Base-by-base conservation (phyloP, 2,329 filamentous ascomycete species). In the Hysterium pulicare region DNA sequence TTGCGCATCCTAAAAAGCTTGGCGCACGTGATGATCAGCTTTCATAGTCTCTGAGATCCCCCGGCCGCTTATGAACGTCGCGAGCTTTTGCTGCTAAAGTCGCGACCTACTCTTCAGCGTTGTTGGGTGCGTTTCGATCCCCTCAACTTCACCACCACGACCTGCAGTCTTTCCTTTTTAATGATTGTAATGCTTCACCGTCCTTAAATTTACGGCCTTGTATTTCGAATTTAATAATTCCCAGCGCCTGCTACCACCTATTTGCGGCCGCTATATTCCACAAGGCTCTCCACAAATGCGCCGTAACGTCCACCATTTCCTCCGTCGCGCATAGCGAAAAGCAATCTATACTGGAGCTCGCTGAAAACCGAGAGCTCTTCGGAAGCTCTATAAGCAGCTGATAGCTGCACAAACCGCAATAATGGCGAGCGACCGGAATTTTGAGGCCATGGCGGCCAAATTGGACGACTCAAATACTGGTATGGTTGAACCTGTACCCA, bases 361-460 rank as follows among this genome's bases (percentile, higher is more conserved):
- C 16, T 17, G 15, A 19, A 5, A 34, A 15, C 32, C 11, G 10
- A 15, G 19, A 11, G 21, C 11, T 24, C 15, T 37, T 11, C 4
- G 7, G 3, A 13, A 37, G 16, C 20, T 37, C 20, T 22, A 8
- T 22, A 10, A 21, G 37, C 37, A 30, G 22, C 37, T 28, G 11
- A 11, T 4, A 30, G 37, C 37, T 39, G 37, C 26, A 6, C 30
- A 16, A 39, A 11, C 17, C 38, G 42, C 49, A 53, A 54, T 40
- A 48, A 68, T 68, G 65, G 62, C 64, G 41, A 53, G 58, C 24
- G 65, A 68, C 54, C 66, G 64, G 37, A 71, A 67, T 58, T 66
- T 74, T 43, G 72, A 74, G 51, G 63, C 64, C 32, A 69, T 69
- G 58, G 71, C 71, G 57, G 59, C 63, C 40, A 74, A 73, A 62